These are phyloP conservation scores for Fusarium sp. DNA, from an alignment of 2,329 filamentous ascomycete species.

Conservation along the genomic window DNA sequence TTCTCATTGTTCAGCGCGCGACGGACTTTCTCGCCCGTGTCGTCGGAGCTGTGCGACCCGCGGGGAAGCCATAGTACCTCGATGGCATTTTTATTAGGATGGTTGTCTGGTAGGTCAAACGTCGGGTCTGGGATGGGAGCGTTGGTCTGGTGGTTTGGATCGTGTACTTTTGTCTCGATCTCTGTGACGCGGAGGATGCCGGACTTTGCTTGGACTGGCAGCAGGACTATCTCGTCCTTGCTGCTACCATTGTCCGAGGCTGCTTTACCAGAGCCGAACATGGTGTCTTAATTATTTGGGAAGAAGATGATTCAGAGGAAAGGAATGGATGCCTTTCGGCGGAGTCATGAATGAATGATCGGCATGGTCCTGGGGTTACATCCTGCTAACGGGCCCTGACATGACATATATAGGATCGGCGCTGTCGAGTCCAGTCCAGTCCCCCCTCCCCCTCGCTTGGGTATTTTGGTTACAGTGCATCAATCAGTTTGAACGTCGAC, in stretches of 20 bases:
- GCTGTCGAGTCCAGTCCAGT: background rate
- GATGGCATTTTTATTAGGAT: conserved; percentile 21
- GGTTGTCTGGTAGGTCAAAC: conserved; percentile 26
- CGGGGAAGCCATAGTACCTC: conserved; percentile 36
- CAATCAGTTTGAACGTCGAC: background rate
- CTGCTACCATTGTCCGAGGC: conserved; percentile 33
- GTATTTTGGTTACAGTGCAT: background rate
- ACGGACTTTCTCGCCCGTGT: conserved; percentile 33
- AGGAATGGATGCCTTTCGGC: conserved; percentile 37
- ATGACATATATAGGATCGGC: conserved; percentile 27
- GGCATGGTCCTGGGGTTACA: conserved; percentile 13
- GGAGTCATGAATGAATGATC: conserved; percentile 18
- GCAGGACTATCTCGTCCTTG: conserved; percentile 34
- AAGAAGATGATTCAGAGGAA: background rate
- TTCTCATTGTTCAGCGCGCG: conserved; percentile 33
- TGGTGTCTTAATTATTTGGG: background rate
- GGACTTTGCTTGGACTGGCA: conserved; percentile 23
- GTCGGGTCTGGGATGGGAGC: conserved; percentile 11
- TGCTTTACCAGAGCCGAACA: conserved; percentile 29
- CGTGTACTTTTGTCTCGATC: conserved; percentile 31
- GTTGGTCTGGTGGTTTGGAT: conserved; percentile 10
- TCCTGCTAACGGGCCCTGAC: conserved; percentile 2
- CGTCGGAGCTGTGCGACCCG: conserved; percentile 33
- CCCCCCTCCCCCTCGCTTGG: conserved; percentile 1
- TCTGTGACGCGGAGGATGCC: conserved; percentile 31